These are phyloP conservation scores for Solanum megistacrolobum DNA, from an alignment of 257 asterid species.

Conservation along the genomic window DNA sequence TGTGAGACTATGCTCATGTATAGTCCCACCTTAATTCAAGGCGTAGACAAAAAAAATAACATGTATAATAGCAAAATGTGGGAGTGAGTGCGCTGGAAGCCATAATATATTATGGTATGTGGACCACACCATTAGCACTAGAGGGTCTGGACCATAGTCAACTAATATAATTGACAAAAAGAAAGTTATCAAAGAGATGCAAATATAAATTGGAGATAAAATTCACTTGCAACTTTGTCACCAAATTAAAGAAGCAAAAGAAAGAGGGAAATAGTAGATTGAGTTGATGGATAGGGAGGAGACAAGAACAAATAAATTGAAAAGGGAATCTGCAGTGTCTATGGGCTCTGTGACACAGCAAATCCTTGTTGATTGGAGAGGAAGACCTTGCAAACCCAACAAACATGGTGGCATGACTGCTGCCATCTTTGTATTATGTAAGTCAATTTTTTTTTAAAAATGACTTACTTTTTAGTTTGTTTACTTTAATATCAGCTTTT, in stretches of 20 bases:
- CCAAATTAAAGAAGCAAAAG: neutral
- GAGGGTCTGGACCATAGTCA: neutral
- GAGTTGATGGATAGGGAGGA: conserved; percentile 22
- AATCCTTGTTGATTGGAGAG: conserved; percentile 59
- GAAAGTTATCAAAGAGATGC: neutral
- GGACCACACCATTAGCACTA: conserved; percentile 4
- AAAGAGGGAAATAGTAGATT: neutral
- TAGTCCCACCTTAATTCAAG: neutral
- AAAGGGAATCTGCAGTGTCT: conserved; percentile 4
- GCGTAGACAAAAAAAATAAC: neutral
- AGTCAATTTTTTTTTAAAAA: neutral
- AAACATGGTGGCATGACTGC: conserved; percentile 76
- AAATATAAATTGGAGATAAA: neutral
- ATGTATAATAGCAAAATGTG: neutral
- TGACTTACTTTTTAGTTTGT: no score
- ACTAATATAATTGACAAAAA: neutral
- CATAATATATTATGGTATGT: neutral
- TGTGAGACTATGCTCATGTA: neutral
- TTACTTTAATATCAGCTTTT: no score
- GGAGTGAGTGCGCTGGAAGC: conserved; percentile 1
- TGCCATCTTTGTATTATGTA: conserved; percentile 56
- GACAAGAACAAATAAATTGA: neutral
- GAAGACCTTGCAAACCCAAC: conserved; percentile 43
- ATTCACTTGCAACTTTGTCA: neutral
- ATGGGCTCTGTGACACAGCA: neutral